These are phyloP conservation scores for Calocera viscosa DNA, from an alignment of 768 basidiomycete species.

Conservation along the genomic window DNA sequence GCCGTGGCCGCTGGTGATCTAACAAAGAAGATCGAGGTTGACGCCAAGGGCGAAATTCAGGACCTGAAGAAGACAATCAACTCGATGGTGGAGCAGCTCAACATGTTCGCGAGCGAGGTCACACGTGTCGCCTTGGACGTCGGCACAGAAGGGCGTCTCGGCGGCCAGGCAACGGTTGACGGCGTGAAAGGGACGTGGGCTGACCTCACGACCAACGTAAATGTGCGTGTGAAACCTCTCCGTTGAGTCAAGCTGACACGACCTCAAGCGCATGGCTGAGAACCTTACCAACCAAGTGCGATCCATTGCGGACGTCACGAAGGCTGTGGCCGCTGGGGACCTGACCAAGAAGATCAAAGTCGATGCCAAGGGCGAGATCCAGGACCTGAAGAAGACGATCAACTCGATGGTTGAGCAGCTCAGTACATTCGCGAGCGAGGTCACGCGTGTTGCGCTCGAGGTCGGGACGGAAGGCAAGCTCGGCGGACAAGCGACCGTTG, in stretches of 20 bases:
- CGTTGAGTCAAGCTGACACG: constrained; percentile 14
- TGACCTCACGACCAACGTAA: constrained; percentile 62
- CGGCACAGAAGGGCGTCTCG: constrained; percentile 83
- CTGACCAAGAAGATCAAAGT: constrained; percentile 26
- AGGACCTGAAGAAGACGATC: constrained; percentile 28
- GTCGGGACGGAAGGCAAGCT: constrained; percentile 32
- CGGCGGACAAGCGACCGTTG: constrained; percentile 34
- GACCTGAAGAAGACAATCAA: constrained; percentile 71
- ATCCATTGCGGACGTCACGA: constrained; percentile 32
- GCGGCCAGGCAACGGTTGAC: constrained; percentile 58
- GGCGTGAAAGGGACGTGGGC: constrained; percentile 22
- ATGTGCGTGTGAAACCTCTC: too few species aligned
- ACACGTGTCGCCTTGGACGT: constrained; percentile 88
- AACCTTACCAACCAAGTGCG: constrained; percentile 29
- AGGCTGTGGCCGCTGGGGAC: constrained; percentile 29
- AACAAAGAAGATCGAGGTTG: constrained; percentile 72
- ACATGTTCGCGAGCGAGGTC: constrained; percentile 52
- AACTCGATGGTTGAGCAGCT: constrained; percentile 32
- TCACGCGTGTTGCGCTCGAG: constrained; percentile 28
- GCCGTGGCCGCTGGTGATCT: constrained; percentile 75
- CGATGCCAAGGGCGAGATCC: constrained; percentile 29
- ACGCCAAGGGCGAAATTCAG: constrained; percentile 90
- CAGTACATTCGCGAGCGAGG: constrained; percentile 29
- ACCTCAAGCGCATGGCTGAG: constrained; percentile 23
- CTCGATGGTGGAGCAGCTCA: constrained; percentile 61